A percentile compares a stretch with the other conserved stretches of the same genome.
These are phyloP conservation scores for Hydnomerulius pinastri DNA, from an alignment of 768 basidiomycete species.

Conservation along the genomic window DNA sequence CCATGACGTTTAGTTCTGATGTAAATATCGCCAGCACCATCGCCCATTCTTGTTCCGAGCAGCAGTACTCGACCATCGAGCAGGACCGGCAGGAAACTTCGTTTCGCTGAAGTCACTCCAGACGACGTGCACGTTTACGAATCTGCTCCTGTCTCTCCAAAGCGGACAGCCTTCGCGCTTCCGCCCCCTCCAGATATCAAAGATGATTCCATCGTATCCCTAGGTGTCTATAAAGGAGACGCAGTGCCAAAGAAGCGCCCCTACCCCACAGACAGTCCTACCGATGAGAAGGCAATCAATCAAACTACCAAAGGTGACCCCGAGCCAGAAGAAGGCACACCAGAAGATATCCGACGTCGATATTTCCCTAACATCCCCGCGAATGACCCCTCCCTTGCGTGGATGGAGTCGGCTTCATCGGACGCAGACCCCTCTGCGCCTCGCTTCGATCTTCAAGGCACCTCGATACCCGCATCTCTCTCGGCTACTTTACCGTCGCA, in stretches of 20 bases:
- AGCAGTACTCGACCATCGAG: slow-evolving; percentile 62
- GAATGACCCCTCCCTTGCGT: slow-evolving; percentile 75
- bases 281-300: neutral
- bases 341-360: slow-evolving; percentile 79
- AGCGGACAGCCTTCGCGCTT: slow-evolving; percentile 54
- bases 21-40: slow-evolving; percentile 33
- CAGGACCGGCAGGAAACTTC: slow-evolving; percentile 53
- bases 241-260: slow-evolving; percentile 12
- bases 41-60: slow-evolving; percentile 45
- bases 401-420: slow-evolving; percentile 53
- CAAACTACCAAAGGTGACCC: neutral
- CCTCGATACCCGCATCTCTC: slow-evolving; percentile 56
- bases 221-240: slow-evolving; percentile 39
- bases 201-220: slow-evolving; percentile 33
- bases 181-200: slow-evolving; percentile 39
- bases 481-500: slow-evolving; percentile 72
- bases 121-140: slow-evolving; percentile 83
- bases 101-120: slow-evolving; percentile 75
- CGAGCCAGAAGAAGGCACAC: slow-evolving; percentile 66
- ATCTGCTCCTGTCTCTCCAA: slow-evolving; percentile 79
- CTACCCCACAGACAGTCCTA: slow-evolving; percentile 2
- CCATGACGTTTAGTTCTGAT: too few relatives aligned
- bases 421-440: slow-evolving; percentile 32
- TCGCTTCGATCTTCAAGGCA: slow-evolving; percentile 79
- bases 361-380: slow-evolving; percentile 77